Conservation (phyloP, 192 early-diverging fungal species). For the Tieghemiomyces parasiticus region DNA sequence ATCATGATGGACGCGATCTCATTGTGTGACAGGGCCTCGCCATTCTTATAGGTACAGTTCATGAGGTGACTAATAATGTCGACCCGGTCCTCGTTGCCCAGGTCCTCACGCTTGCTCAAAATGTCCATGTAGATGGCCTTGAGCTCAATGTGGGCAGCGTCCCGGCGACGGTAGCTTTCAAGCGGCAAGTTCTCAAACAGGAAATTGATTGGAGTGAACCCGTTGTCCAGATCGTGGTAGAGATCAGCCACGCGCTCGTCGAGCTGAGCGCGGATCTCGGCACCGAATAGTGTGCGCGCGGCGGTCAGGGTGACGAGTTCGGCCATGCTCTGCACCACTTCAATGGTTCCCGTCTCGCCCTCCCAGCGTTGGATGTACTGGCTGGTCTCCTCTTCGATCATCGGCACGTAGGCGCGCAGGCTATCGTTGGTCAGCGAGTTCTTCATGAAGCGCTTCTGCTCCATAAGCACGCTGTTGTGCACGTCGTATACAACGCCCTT, state of each 20-base stretch:
- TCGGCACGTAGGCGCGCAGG: conserved; percentile 76
- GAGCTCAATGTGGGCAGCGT: conserved; percentile 72
- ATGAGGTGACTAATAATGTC: conserved; percentile 78
- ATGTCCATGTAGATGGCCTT: conserved; percentile 62
- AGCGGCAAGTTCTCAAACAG: conserved; percentile 86
- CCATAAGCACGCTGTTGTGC: conserved; percentile 82
- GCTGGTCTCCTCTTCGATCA: conserved; percentile 66
- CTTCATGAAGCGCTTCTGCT: conserved; percentile 99
- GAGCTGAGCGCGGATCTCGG: conserved; percentile 77
- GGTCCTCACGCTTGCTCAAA: conserved; percentile 58
- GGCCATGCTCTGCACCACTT: conserved; percentile 67
- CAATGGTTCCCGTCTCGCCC: conserved; percentile 34
- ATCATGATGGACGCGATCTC: conserved; percentile 94
- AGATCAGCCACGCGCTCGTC: conserved; percentile 72
- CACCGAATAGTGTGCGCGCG: conserved; percentile 84
- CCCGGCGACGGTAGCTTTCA: conserved; percentile 71
- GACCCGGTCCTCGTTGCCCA: conserved; percentile 33
- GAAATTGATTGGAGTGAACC: conserved; percentile 89
- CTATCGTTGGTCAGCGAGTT: conserved; percentile 73
- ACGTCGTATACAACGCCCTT: conserved; percentile 94
- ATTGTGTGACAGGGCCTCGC: conserved; percentile 62
- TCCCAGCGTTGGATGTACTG: conserved; percentile 57
- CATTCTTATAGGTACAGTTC: conserved; percentile 79
- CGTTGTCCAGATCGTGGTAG: conserved; percentile 88
- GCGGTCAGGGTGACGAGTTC: conserved; percentile 92